Conservation (phyloP, 2,329 filamentous ascomycete genomes). For the Aspergillus oerlinghausenensis region DNA sequence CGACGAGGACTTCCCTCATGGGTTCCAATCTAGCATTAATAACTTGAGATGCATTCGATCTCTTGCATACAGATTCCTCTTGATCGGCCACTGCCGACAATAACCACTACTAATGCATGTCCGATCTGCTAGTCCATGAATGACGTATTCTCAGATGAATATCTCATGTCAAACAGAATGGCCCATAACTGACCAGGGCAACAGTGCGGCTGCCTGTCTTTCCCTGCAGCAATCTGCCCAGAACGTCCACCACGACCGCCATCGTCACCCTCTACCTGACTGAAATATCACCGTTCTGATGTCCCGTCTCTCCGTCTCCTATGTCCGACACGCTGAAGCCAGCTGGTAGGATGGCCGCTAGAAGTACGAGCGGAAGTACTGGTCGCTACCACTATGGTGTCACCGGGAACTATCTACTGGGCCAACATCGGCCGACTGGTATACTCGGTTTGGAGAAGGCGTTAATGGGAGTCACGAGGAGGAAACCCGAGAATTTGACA, state of each 20-base stretch:
- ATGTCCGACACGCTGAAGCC: slow-evolving; percentile 46
- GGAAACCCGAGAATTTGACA: slow-evolving; percentile 51
- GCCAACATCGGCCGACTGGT: slow-evolving; percentile 50
- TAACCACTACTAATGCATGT: background rate
- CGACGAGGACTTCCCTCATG: no score
- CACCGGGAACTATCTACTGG: slow-evolving; percentile 52
- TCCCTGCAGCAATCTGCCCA: slow-evolving; percentile 42
- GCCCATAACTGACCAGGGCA: slow-evolving; percentile 34
- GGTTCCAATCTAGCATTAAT: background rate
- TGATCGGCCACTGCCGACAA: no score
- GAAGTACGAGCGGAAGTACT: background rate
- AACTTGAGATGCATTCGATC: background rate
- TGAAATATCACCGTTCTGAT: slow-evolving; percentile 43
- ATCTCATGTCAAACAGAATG: background rate
- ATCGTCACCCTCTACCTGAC: no score
- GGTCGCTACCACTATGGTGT: slow-evolving; percentile 47
- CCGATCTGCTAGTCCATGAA: background rate
- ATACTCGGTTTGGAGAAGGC: slow-evolving; percentile 49
- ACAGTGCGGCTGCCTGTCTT: slow-evolving; percentile 39
- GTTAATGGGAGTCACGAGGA: slow-evolving; percentile 43
- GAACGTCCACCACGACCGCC: slow-evolving; percentile 23
- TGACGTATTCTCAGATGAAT: no score
- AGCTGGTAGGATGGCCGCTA: slow-evolving; percentile 47
- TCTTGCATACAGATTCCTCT: background rate
- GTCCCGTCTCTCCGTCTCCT: slow-evolving; percentile 47